phyloP scores from a whole-genome alignment of 1,139 yeast genomes.

The Lodderomyces oxycetoniae region DNA sequence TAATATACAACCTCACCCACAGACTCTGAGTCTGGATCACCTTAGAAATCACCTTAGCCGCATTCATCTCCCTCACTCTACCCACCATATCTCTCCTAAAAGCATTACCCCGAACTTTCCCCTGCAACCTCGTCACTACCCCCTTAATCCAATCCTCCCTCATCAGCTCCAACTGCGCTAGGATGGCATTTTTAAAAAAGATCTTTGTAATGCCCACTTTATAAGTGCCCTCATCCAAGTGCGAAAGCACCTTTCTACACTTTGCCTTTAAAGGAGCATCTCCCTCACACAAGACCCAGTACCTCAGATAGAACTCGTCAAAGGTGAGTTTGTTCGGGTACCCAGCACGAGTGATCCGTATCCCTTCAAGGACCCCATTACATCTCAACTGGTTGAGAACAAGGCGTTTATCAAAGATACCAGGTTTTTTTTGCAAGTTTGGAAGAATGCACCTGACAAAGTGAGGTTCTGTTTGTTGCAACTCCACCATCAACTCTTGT shows the following conservation, averaged over 20 bases:
- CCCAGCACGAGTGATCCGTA: conserved; percentile 94
- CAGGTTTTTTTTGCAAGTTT: conserved; percentile 69
- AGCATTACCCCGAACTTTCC: conserved; percentile 60
- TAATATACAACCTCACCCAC: too few relatives aligned
- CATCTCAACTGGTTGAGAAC: conserved; percentile 90
- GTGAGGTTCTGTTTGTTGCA: conserved; percentile 85
- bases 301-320: conserved; percentile 71
- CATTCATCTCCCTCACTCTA: too few relatives aligned
- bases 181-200: conserved; percentile 90
- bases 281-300: conserved; percentile 53
- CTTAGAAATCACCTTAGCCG: too few relatives aligned
- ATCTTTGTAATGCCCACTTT: conserved; percentile 83
- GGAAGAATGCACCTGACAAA: conserved; percentile 96
- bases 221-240: conserved; percentile 60
- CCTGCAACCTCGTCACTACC: conserved; percentile 60
- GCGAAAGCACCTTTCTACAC: conserved; percentile 62
- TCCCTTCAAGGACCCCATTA: conserved; percentile 97
- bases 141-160: conserved; percentile 62
- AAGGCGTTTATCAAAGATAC: conserved; percentile 64
- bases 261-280: conserved; percentile 53
- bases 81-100: too few relatives aligned
- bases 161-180: conserved; percentile 77
- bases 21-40: too few relatives aligned
- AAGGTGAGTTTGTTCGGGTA: conserved; percentile 90
- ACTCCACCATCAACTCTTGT: conserved; percentile 62